These are phyloP conservation scores for Chaetoceros muelleri DNA, from an alignment of 108 stramenopile species.

Conservation along the genomic window DNA sequence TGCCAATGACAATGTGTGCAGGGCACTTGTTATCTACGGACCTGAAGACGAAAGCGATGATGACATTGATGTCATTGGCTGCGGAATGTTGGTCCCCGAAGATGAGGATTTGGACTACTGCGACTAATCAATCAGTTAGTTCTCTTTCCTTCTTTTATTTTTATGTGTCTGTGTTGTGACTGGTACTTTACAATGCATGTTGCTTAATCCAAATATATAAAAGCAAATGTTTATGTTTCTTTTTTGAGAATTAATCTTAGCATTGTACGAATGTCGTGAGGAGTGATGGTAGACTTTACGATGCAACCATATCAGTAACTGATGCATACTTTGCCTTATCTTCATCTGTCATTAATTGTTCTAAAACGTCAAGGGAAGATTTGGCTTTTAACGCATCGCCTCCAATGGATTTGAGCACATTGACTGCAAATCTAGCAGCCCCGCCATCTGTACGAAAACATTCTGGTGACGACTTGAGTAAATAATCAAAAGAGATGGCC, in stretches of 20 bases:
- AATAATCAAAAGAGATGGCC: slow-evolving; percentile 30
- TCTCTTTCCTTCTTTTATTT: too few relatives aligned
- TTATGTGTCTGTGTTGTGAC: too few relatives aligned
- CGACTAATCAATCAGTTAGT: too few relatives aligned
- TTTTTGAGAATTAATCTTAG: too few relatives aligned
- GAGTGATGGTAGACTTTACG: too few relatives aligned
- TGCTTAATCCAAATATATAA: too few relatives aligned
- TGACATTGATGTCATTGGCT: not conserved
- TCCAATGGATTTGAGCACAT: slow-evolving; percentile 46
- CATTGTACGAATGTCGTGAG: too few relatives aligned
- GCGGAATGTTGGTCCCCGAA: not conserved
- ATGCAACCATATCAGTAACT: slow-evolving; percentile 23
- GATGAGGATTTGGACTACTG: not conserved
- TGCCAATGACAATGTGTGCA: not conserved
- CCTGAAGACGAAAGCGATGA: not conserved
- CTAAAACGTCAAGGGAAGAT: slow-evolving; percentile 31
- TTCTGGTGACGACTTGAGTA: slow-evolving; percentile 46
- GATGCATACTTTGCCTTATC: slow-evolving; percentile 29
- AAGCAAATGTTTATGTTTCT: too few relatives aligned
- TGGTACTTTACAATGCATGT: too few relatives aligned
- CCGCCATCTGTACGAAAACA: slow-evolving; percentile 55
- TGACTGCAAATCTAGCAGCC: slow-evolving; percentile 47
- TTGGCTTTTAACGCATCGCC: slow-evolving; percentile 26
- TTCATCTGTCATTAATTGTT: slow-evolving; percentile 60
- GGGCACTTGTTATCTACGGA: not conserved